Conservation (phyloP, 768 basidiomycete species). For the Tubosaeta sp. region DNA sequence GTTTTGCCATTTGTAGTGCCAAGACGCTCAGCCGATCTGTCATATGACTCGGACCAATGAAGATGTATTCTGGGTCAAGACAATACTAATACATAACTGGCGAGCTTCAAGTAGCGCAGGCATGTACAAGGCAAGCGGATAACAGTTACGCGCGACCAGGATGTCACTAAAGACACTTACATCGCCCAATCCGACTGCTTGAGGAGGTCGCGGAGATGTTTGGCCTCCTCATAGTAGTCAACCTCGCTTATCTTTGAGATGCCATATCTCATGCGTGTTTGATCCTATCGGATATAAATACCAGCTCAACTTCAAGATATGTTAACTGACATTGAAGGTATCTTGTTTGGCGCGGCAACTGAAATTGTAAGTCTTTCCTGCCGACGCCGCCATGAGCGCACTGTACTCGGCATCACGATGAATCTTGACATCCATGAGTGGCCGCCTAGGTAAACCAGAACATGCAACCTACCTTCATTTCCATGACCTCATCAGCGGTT, state of each 20-base stretch:
- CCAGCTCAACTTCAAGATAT: neutral
- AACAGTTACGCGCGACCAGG: neutral
- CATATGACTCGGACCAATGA: too few species aligned
- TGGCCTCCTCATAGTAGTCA: constrained; percentile 68
- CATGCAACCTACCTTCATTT: constrained; percentile 52
- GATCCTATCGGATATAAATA: constrained; percentile 49
- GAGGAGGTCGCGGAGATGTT: constrained; percentile 55
- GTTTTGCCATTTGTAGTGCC: too few species aligned
- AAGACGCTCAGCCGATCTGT: too few species aligned
- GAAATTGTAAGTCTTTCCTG: constrained; percentile 75
- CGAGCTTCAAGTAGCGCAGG: constrained; percentile 6
- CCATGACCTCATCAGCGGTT: constrained; percentile 71
- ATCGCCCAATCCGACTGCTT: constrained; percentile 51
- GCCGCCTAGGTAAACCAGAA: neutral
- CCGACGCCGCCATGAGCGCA: constrained; percentile 55
- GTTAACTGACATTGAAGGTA: constrained; percentile 65
- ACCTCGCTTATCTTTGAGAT: constrained; percentile 62
- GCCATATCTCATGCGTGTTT: constrained; percentile 76
- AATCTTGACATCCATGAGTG: constrained; percentile 37
- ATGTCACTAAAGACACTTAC: constrained; percentile 6
- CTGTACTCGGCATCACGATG: constrained; percentile 57
- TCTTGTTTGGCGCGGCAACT: constrained; percentile 84
- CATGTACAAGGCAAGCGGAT: neutral
- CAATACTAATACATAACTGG: neutral
- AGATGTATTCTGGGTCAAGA: neutral